These are phyloP conservation scores for Chytriomyces hyalinus DNA, from an alignment of 192 early-diverging fungal genomes.

Conservation along the genomic window DNA sequence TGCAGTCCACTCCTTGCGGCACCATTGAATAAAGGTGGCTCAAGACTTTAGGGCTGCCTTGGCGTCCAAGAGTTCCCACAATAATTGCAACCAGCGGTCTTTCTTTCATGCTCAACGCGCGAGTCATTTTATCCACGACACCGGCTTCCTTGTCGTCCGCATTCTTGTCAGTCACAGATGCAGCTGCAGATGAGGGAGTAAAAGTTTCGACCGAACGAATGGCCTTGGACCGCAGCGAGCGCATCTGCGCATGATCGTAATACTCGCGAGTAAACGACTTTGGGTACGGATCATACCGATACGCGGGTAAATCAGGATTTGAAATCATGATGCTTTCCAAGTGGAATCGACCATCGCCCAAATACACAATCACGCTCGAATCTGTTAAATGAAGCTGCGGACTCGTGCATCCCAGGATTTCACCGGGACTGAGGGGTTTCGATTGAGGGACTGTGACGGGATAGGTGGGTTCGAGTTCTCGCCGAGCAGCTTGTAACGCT, in stretches of 20 bases:
- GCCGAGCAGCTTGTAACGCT: conserved; percentile 75
- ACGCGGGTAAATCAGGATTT: conserved; percentile 88
- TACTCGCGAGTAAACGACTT: conserved; percentile 90
- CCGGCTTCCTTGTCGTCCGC: conserved; percentile 44
- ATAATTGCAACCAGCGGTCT: conserved; percentile 76
- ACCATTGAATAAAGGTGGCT: conserved; percentile 4
- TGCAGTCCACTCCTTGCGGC: conserved; percentile 9
- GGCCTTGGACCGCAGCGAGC: conserved; percentile 80
- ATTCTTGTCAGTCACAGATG: background rate
- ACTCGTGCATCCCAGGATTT: conserved; percentile 95
- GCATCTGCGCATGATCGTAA: conserved; percentile 95
- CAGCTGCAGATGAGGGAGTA: background rate
- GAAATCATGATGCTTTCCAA: conserved; percentile 99
- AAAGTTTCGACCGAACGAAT: conserved; percentile 65
- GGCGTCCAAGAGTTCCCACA: conserved; percentile 93
- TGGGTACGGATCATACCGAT: conserved; percentile 93
- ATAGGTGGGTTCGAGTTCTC: conserved; percentile 68
- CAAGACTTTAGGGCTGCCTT: conserved; percentile 88
- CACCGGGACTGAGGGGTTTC: conserved; percentile 93
- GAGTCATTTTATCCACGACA: conserved; percentile 41
- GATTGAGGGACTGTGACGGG: conserved; percentile 83
- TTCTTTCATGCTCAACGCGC: conserved; percentile 72
- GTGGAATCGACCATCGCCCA: conserved; percentile 97
- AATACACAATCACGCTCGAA: conserved; percentile 44
- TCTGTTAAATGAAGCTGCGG: conserved; percentile 70